A percentile compares a stretch with the other conserved stretches of the same genome.
Conservation (phyloP, 2,329 filamentous ascomycete genomes). For the Exophiala phaeomuriformis region DNA sequence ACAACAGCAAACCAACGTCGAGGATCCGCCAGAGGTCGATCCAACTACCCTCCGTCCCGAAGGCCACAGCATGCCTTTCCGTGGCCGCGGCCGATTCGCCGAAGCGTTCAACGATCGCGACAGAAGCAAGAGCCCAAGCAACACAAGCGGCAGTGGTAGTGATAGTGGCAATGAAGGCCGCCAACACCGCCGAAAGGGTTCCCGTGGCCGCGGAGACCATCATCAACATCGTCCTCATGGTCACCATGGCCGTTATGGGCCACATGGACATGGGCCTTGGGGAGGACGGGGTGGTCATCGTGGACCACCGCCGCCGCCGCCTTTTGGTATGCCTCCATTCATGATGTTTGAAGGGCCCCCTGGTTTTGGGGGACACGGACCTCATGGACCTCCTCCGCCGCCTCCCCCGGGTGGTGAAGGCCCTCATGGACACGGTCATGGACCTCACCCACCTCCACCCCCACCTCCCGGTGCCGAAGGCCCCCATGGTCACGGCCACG, state of each 20-base stretch:
- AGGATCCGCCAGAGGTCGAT: slow-evolving; percentile 26
- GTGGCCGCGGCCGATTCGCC: slow-evolving; percentile 24
- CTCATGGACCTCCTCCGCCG: background rate
- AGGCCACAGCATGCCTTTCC: slow-evolving; percentile 16
- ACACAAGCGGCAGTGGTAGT: background rate
- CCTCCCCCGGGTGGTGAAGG: background rate
- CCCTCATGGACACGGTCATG: background rate
- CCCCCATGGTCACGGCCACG: slow-evolving; percentile 4
- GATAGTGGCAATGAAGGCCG: slow-evolving; percentile 3
- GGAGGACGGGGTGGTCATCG: background rate
- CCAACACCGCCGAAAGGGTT: slow-evolving; percentile 8
- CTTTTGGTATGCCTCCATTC: slow-evolving; percentile 16
- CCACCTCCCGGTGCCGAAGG: slow-evolving; percentile 2
- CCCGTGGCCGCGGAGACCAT: slow-evolving; percentile 13
- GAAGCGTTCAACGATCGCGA: slow-evolving; percentile 16
- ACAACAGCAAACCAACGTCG: slow-evolving; percentile 17
- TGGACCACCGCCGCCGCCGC: slow-evolving; percentile 2
- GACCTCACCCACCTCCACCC: background rate
- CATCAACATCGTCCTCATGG: background rate
- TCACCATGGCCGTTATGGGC: background rate
- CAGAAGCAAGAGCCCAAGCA: background rate
- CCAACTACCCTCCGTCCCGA: slow-evolving; percentile 21
- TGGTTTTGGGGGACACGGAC: background rate
- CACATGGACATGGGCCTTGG: slow-evolving; percentile 4
- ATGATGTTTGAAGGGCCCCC: slow-evolving; percentile 3